Evolutionary conservation across 805 yeast genomes (phyloP), one percentile per base, ranked within the genome.

Genomic region (Myxozyma sirexii): DNA sequence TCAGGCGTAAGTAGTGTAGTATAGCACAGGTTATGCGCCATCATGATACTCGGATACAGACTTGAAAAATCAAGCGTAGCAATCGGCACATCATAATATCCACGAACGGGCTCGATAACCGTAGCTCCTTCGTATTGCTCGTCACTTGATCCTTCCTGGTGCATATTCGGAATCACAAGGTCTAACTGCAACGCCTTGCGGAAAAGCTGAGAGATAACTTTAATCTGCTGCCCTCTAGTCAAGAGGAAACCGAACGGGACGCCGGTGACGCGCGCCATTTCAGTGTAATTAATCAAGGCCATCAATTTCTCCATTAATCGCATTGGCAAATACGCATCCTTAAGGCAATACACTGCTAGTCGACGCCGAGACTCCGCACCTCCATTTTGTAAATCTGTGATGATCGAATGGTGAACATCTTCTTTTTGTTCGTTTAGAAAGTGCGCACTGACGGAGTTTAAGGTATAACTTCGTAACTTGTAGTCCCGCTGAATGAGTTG

Each of bases 211-310:
- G 98, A 92, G 51, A 94, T 85, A 70, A 94, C 99, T 74, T 94
- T 94, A 73, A 94, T 93, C 75, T 96, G 99, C 77, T 94, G 99
- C 41, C 99, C 99, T 71, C 99, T 82, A 15, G 96, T 73, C 45
- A 94, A 76, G 62, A 94, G 79, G 70, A 85, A 93, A 0, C 97
- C 87, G 69, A 94, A 90, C 0, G 99, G 99, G 10, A 94, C 98
- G 66, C 99, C 99, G 0, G 99, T 94, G 27, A 94, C 99, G 77
- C 99, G 86, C 1, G 99, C 97, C 99, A 94, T 94, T 75, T 94
- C 99, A 0, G 97, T 93, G 75, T 94, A 94, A 70, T 94, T 94
- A 62, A 96, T 96, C 62, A 94, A 78, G 68, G 97, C 91, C 99
- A 94, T 96, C 55, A 94, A 80, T 69, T 93, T 96, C 65, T 93